Conservation (phyloP, 2,329 filamentous ascomycete genomes). For the Trichoderma afroharzianum region DNA sequence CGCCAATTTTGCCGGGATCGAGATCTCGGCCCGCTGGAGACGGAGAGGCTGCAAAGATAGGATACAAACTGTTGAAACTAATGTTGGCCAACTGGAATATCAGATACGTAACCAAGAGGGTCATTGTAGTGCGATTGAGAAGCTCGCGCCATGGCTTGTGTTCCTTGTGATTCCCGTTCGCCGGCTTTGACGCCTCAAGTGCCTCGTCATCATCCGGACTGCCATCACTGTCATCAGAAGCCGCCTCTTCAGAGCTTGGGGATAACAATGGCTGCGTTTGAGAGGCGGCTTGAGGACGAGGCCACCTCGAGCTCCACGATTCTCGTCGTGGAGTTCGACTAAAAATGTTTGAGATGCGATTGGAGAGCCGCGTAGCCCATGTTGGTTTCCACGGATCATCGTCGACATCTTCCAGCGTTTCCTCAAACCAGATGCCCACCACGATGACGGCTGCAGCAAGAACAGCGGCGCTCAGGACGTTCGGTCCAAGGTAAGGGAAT, state of each 20-base stretch:
- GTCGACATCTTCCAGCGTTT: constrained; percentile 54
- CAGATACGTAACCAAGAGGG: constrained; percentile 80
- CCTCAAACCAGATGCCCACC: constrained; percentile 77
- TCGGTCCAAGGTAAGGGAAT: constrained; percentile 83
- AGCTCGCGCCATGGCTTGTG: constrained; percentile 47
- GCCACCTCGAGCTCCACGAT: constrained; percentile 41
- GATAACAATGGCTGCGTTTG: constrained; percentile 31
- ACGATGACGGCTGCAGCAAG: constrained; percentile 70
- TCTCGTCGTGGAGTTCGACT: constrained; percentile 23
- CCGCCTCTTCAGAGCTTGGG: constrained; percentile 16
- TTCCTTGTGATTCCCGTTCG: constrained; percentile 10
- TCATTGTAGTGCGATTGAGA: constrained; percentile 74
- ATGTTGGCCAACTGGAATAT: constrained; percentile 94
- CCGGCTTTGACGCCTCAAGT: background rate
- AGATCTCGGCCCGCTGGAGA: constrained; percentile 75
- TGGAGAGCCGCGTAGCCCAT: constrained; percentile 32
- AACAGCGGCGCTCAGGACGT: constrained; percentile 71
- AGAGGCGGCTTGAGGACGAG: constrained; percentile 24
- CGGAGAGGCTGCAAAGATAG: constrained; percentile 78
- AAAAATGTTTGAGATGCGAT: constrained; percentile 25
- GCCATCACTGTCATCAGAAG: constrained; percentile 26
- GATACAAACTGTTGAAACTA: constrained; percentile 91
- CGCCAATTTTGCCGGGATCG: constrained; percentile 74
- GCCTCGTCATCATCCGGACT: background rate
- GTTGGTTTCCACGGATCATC: constrained; percentile 30